Base-by-base conservation (phyloP, 2,329 filamentous ascomycete genomes). In the Blastomyces gilchristii region DNA sequence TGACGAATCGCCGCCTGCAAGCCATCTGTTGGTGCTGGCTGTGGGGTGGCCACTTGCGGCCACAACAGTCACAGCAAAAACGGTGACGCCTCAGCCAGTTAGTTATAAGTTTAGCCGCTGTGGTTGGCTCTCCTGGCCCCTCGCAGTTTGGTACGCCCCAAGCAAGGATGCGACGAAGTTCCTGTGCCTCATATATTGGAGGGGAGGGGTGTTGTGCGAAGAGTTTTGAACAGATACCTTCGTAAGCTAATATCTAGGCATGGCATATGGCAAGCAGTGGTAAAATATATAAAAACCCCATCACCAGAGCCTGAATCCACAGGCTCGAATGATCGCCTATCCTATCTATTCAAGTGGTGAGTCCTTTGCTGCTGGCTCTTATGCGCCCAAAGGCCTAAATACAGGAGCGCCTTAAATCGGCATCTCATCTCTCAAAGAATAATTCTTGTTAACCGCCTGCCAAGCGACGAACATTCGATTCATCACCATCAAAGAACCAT, bases 1-100 rank as follows among this genome's bases (percentile, higher is more conserved):
- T 11, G 56, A 58, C 56, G 39, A 58, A 58, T 58, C 56, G 37
- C 37, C n/a, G 11, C 18, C 56, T 28, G 39, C 53, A 57, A 39
- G 8, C 37, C 53, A 57, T 14, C 49, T 54, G 52, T 28, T 54
- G 49, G 22, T 9, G 28, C 2, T 54, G 31, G 28, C 2, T 54
- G 31, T 16, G 1, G 28, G 28, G 39, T n/a, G 5, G 56, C 56
- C n/a, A 28, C 18, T 25, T 8, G 52, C 18, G n/a, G 54, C 41
- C 37, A 39, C n/a, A 43, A 22, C 8, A 43, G 22, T 58, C 22
- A 25, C 11, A n/a, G 9, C 28, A 43, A 25, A 18, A 45, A 43
- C 7, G 56, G 34, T 28, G 18, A 28, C n/a, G 6, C 9, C 16
- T 58, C 37, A 25, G 56, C 56, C 39, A 58, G 56, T 25, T 8